A percentile compares a stretch with the other conserved stretches of the same genome.
Conservation (phyloP, 108 stramenopile species). For the Cylindrotheca closterium region DNA sequence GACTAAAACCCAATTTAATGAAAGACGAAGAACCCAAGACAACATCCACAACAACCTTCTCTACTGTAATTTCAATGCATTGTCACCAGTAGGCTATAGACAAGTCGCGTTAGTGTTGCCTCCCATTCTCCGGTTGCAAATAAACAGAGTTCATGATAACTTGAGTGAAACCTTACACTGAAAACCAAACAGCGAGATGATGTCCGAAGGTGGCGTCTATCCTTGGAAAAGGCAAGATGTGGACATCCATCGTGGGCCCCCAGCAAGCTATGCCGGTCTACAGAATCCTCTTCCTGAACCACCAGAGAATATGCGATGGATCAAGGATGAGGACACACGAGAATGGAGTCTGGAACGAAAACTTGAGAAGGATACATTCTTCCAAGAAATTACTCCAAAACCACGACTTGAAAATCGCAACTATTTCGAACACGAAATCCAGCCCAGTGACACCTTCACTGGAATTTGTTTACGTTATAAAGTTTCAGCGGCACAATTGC, state of each 20-base stretch:
- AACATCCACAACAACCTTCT: too few relatives aligned
- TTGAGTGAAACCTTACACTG: too few relatives aligned
- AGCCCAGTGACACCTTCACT: slow-evolving; percentile 53
- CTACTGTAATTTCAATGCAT: too few relatives aligned
- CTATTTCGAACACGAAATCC: slow-evolving; percentile 37
- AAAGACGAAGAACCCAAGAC: too few relatives aligned
- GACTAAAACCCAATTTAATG: too few relatives aligned
- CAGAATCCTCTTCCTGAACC: slow-evolving; percentile 10
- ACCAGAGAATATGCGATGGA: slow-evolving; percentile 15
- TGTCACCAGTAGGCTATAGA: too few relatives aligned
- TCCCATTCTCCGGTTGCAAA: too few relatives aligned
- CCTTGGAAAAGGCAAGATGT: not conserved
- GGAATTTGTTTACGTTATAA: slow-evolving; percentile 66
- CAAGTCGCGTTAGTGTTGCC: too few relatives aligned
- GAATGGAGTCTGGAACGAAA: slow-evolving; percentile 16
- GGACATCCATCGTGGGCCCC: not conserved
- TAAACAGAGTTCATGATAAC: too few relatives aligned
- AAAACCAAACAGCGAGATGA: not conserved
- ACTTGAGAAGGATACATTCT: not conserved
- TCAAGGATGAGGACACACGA: not conserved
- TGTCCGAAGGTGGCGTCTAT: not conserved
- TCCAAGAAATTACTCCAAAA: not conserved
- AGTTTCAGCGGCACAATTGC: slow-evolving; percentile 48
- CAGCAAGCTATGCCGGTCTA: not conserved
- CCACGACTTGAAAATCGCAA: too few relatives aligned